Conservation (phyloP, 75 land plant species). For the Gnetum montanum region DNA sequence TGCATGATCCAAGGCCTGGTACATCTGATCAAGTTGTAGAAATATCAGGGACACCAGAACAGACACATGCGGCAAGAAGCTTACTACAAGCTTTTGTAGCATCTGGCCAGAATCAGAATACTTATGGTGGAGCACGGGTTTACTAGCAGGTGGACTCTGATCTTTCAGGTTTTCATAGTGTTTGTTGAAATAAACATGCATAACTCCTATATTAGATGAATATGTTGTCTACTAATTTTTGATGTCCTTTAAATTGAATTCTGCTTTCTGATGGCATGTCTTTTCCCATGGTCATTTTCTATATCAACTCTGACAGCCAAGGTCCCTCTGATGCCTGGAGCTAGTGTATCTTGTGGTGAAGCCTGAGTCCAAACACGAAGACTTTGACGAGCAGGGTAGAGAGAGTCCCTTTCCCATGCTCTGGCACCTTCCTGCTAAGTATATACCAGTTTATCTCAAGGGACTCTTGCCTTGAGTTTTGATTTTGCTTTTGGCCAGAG, state of each 20-base stretch:
- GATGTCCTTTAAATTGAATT: not conserved
- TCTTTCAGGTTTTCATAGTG: no score
- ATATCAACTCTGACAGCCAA: slow-evolving; percentile 1
- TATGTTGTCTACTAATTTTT: not conserved
- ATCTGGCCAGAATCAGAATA: slow-evolving; percentile 9
- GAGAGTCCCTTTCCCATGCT: slow-evolving; percentile 8
- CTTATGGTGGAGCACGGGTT: not conserved
- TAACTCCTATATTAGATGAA: not conserved
- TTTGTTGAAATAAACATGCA: not conserved
- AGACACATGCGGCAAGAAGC: slow-evolving; percentile 49
- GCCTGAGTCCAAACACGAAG: slow-evolving; percentile 7
- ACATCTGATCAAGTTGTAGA: slow-evolving; percentile 50
- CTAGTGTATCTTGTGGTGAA: slow-evolving; percentile 4
- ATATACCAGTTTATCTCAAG: not conserved
- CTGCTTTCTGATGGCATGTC: slow-evolving; percentile 6
- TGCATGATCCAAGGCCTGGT: slow-evolving; percentile 31
- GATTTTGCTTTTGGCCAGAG: no score
- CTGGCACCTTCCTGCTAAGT: not conserved
- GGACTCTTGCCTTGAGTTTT: slow-evolving; percentile 1
- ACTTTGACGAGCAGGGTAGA: slow-evolving; percentile 5
- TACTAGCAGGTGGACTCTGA: not conserved
- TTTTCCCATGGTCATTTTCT: slow-evolving; percentile 4
- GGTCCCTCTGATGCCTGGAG: slow-evolving; percentile 1
- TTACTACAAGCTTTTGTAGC: slow-evolving; percentile 34
- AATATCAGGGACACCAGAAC: slow-evolving; percentile 59